Conservation (phyloP, 148 eudicot species). For the Agrostemma githago region DNA sequence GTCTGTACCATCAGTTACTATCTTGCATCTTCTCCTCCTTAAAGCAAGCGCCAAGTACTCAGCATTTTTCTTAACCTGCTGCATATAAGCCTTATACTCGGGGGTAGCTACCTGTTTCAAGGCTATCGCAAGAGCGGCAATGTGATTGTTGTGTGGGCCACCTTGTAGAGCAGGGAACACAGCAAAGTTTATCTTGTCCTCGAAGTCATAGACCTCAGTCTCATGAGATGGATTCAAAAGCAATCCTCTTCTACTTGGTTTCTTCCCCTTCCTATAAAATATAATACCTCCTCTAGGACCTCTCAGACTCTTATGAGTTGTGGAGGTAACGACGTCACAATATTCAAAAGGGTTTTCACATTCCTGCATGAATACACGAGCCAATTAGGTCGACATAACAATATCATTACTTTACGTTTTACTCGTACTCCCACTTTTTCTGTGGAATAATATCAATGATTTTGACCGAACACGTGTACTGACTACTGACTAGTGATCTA, state of each 20-base stretch:
- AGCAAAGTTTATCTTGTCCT: conserved; percentile 91
- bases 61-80: conserved; percentile 91
- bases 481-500: too few relatives aligned
- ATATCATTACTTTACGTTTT: background rate
- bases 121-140: conserved; percentile 94
- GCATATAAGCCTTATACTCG: conserved; percentile 81
- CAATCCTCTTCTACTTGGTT: conserved; percentile 58
- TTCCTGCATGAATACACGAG: conserved; percentile 43
- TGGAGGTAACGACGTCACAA: conserved; percentile 91
- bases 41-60: conserved; percentile 70
- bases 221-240: conserved; percentile 63
- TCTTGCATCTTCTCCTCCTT: conserved; percentile 56
- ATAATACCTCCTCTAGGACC: conserved; percentile 99
- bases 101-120: conserved; percentile 84
- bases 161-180: conserved; percentile 95
- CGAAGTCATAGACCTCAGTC: conserved; percentile 73
- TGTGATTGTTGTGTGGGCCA: conserved; percentile 96
- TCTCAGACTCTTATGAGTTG: conserved; percentile 93
- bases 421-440: background rate
- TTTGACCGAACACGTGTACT: background rate
- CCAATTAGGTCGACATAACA: background rate
- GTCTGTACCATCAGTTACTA: conserved; percentile 99
- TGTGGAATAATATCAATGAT: background rate
- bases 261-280: conserved; percentile 77
- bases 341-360: conserved; percentile 77